Conservation (phyloP, 768 basidiomycete species). For the Pluteus cervinus region DNA sequence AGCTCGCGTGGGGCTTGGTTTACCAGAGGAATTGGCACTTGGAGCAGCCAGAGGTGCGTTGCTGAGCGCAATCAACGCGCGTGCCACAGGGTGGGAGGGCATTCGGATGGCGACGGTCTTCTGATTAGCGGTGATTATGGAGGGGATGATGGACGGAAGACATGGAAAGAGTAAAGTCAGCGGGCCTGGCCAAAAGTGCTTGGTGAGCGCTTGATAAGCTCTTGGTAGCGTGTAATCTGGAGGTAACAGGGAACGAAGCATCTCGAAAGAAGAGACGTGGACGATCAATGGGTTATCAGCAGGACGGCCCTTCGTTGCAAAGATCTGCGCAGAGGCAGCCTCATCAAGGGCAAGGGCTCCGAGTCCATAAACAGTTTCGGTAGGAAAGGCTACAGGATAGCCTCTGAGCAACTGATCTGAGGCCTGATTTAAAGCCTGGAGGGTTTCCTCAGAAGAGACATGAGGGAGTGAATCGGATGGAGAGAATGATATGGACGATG, state of each 20-base stretch:
- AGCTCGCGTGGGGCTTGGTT: conserved; percentile 89
- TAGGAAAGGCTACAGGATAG: conserved; percentile 79
- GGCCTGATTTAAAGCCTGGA: conserved; percentile 48
- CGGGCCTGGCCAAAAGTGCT: conserved; percentile 92
- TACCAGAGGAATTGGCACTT: conserved; percentile 90
- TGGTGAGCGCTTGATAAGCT: conserved; percentile 70
- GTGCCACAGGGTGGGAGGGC: conserved; percentile 90
- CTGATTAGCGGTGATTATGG: conserved; percentile 75
- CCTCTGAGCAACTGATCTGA: conserved; percentile 44
- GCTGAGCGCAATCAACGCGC: conserved; percentile 76
- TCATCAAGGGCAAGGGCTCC: conserved; percentile 75
- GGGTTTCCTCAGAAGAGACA: conserved; percentile 46
- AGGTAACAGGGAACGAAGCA: conserved; percentile 78
- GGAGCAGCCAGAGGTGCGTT: conserved; percentile 86
- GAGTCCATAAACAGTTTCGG: conserved; percentile 98
- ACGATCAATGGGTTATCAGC: conserved; percentile 97
- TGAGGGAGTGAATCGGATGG: conserved; percentile 35
- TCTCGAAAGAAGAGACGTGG: conserved; percentile 80
- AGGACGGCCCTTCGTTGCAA: conserved; percentile 85
- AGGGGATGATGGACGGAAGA: conserved; percentile 52
- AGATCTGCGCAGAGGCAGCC: conserved; percentile 67
- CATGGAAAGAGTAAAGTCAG: conserved; percentile 88
- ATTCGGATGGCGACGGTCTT: conserved; percentile 86
- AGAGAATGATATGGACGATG: conserved; percentile 53
- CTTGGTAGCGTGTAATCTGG: conserved; percentile 50